phyloP scores from a whole-genome alignment of 352 stramenopile genomes.

The Pythium diclinum region DNA sequence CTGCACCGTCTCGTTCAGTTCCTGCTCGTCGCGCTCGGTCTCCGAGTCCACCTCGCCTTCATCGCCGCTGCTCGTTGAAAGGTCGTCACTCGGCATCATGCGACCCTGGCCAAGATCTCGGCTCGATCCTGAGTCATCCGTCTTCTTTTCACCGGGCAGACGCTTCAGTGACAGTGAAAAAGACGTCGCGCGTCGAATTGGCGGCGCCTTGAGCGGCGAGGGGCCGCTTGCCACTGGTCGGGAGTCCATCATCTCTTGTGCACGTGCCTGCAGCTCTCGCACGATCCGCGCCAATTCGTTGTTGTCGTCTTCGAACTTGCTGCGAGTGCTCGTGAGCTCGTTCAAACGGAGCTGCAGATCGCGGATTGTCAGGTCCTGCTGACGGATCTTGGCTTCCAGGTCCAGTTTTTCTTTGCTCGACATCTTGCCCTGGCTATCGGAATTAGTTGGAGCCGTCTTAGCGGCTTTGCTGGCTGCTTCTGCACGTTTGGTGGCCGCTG shows the following conservation, averaged over 20 bases:
- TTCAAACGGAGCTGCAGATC: slow-evolving; percentile 29
- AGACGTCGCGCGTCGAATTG: slow-evolving; percentile 26
- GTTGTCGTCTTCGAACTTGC: slow-evolving; percentile 57
- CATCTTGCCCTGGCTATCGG: slow-evolving; percentile 27
- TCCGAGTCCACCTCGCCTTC: slow-evolving; percentile 38
- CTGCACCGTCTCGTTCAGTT: slow-evolving; percentile 47
- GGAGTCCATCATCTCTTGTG: slow-evolving; percentile 26
- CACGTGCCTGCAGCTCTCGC: slow-evolving; percentile 44
- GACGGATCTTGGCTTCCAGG: slow-evolving; percentile 37
- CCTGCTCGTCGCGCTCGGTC: slow-evolving; percentile 40
- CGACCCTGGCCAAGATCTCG: background rate
- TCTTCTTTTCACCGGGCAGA: background rate
- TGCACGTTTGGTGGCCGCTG: slow-evolving; percentile 25
- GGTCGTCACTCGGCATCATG: slow-evolving; percentile 24
- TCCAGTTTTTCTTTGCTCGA: slow-evolving; percentile 36
- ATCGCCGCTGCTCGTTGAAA: slow-evolving; percentile 51
- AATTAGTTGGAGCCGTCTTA: slow-evolving; percentile 13
- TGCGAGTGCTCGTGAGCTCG: slow-evolving; percentile 25
- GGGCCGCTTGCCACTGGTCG: background rate
- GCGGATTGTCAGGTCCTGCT: slow-evolving; percentile 33
- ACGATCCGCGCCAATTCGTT: slow-evolving; percentile 45
- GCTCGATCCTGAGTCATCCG: background rate
- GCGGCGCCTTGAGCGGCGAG: slow-evolving; percentile 4
- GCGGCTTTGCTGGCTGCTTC: slow-evolving; percentile 4
- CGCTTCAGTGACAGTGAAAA: slow-evolving; percentile 42